Evolutionary conservation across 2,329 filamentous ascomycete genomes (phyloP).

Genomic region (Hypoxylon sp.): DNA sequence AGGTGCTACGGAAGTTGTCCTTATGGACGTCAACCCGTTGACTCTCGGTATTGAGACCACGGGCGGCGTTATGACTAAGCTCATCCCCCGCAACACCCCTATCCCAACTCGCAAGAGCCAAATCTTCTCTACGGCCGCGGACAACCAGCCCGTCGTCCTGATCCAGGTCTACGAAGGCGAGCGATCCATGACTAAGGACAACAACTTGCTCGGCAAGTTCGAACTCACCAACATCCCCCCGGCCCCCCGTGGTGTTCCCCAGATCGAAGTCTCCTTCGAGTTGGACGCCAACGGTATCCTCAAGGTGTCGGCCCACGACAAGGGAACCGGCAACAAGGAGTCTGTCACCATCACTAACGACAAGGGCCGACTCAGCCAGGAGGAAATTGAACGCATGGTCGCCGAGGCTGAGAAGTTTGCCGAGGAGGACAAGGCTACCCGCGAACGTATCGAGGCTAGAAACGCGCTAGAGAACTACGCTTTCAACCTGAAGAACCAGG

Average conservation of each 20-base stretch:
- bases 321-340: conserved; percentile 97
- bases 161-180: conserved; percentile 98
- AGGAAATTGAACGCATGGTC: conserved; percentile 99
- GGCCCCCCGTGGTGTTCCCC: conserved; percentile 94
- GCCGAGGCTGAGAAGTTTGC: conserved; percentile 98
- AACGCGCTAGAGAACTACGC: conserved; percentile 99
- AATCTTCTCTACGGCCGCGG: conserved; percentile 96
- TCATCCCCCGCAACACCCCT: conserved; percentile 93
- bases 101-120: conserved; percentile 97
- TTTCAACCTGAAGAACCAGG: conserved; percentile 99
- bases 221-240: conserved; percentile 97
- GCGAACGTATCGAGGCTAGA: conserved; percentile 95
- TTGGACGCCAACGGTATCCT: conserved; percentile 99
- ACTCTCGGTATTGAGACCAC: conserved; percentile 98
- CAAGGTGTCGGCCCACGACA: conserved; percentile 95
- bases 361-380: conserved; percentile 95
- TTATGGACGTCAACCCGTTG: conserved; percentile 97
- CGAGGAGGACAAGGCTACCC: conserved; percentile 98
- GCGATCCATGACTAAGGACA: conserved; percentile 94
- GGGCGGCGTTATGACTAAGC: conserved; percentile 96
- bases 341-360: conserved; percentile 99
- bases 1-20: conserved; percentile 83
- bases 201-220: conserved; percentile 98
- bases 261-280: conserved; percentile 98
- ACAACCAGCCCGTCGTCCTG: conserved; percentile 95